These are phyloP conservation scores for Cladophialophora immunda DNA, from an alignment of 2,329 filamentous ascomycete genomes.

Conservation along the genomic window DNA sequence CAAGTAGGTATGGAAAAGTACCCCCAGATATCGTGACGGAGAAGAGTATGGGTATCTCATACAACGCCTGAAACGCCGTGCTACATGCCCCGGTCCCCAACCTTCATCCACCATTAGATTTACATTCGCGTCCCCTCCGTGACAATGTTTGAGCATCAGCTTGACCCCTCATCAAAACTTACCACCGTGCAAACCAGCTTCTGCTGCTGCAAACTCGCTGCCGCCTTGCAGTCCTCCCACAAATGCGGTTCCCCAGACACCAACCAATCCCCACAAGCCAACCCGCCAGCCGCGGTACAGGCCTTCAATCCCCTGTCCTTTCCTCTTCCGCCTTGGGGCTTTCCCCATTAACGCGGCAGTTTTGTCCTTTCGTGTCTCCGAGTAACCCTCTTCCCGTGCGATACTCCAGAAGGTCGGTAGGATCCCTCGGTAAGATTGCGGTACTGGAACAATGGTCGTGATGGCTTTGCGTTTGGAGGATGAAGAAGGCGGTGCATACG, in stretches of 20 bases:
- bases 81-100: constrained; percentile 5
- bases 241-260: constrained; percentile 62
- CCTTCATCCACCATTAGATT: constrained; percentile 4
- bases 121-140: not conserved
- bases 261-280: constrained; percentile 63
- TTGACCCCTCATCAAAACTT: constrained; percentile 35
- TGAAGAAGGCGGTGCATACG: constrained; percentile 51
- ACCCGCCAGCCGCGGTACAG: constrained; percentile 67
- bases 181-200: constrained; percentile 36
- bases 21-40: constrained; percentile 18
- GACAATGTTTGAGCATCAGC: not conserved
- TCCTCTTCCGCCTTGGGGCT: constrained; percentile 56
- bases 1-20: not conserved
- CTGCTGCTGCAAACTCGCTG: constrained; percentile 32
- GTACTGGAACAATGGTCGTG: constrained; percentile 78
- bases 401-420: constrained; percentile 92
- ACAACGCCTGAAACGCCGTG: constrained; percentile 29
- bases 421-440: constrained; percentile 82
- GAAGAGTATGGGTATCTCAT: constrained; percentile 33
- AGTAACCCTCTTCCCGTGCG: constrained; percentile 78
- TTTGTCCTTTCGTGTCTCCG: constrained; percentile 55
- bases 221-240: constrained; percentile 47
- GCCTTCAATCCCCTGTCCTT: constrained; percentile 64
- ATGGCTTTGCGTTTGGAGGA: constrained; percentile 50
- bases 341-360: constrained; percentile 47